Evolutionary conservation across 1,284 basidiomycete species (phyloP), one percentile per base, ranked within the genome.

Genomic region (Malassezia obtusa): DNA sequence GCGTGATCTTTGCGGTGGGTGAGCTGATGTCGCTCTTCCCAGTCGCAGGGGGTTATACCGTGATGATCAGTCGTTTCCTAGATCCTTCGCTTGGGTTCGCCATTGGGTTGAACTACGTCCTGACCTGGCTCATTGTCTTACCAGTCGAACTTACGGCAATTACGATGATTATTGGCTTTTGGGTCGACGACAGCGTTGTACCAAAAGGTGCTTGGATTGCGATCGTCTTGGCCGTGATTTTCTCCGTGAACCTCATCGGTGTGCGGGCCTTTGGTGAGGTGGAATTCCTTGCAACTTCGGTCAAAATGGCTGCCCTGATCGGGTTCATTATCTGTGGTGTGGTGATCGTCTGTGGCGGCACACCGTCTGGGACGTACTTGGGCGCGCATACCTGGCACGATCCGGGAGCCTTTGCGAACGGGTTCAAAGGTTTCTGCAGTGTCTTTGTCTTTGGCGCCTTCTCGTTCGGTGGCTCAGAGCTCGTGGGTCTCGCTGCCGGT

Each of bases 381-480:
- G 45, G 44, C 24, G 25, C 41, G 4, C 26, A 28, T 3, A 33
- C 36, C 24, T 50, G 32, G 46, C 45, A 52, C 25, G 11, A 50
- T 9, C 45, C 41, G 19, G 52, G 37, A n/a, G 31, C 52, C 5
- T 49, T 57, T 19, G 46, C 37, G 4, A 57, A 51, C 26, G 36
- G 37, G 9, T 52, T 57, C 24, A 50, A 50, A 32, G 75, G 72
- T 12, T 75, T 75, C 59, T 71, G 66, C 50, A 54, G 49, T 4
- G 64, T 74, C 2, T 65, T 75, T 30, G 68, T 75, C 24, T 67
- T 76, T 41, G 86, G 87, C 9, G 86, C 86, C 1, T 90, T 90
- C 78, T 85, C 84, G 11, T 89, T 83, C 77, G 86, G 45, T 82
- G 82, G 40, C 45, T 88, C 87, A 9, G 89, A 91, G 74, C 85